Percentiles rank a stretch among this genome's conserved stretches.
Evolutionary conservation across 345 rosid species (phyloP).

Genomic region (Citrus reticulata): DNA sequence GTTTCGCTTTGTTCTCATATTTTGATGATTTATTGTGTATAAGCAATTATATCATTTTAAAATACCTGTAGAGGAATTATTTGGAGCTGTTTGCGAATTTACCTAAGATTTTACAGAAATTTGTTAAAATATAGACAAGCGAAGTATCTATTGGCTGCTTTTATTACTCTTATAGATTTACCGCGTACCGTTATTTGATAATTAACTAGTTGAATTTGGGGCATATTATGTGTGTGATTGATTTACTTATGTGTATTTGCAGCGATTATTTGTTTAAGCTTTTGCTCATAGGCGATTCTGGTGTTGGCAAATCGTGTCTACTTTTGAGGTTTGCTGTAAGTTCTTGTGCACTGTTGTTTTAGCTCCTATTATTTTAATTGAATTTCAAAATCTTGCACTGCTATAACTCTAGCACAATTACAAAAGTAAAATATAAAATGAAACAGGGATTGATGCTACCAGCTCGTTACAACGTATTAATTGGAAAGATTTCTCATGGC

Average conservation of each 20-base stretch:
- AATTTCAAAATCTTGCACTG: background rate
- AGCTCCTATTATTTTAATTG: background rate
- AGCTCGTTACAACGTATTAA: background rate
- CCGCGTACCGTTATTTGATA: background rate
- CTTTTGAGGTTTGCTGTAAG: conserved; percentile 62
- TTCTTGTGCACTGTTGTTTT: background rate
- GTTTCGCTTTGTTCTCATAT: background rate
- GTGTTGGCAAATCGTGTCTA: conserved; percentile 52
- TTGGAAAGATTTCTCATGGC: background rate
- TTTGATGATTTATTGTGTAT: background rate
- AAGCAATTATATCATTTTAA: background rate
- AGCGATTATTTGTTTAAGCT: conserved; percentile 64
- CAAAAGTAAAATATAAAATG: background rate
- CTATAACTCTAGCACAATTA: background rate
- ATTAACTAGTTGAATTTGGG: background rate
- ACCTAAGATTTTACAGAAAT: background rate
- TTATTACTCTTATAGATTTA: background rate
- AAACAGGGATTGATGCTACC: background rate
- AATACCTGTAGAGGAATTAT: background rate
- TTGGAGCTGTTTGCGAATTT: background rate
- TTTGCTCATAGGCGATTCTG: conserved; percentile 59
- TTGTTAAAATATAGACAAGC: background rate
- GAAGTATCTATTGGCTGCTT: no score
- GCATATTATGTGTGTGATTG: background rate
- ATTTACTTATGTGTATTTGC: conserved; percentile 3